Base-by-base conservation (phyloP, 1,284 basidiomycete genomes). In the Rhodotorula sp. region DNA sequence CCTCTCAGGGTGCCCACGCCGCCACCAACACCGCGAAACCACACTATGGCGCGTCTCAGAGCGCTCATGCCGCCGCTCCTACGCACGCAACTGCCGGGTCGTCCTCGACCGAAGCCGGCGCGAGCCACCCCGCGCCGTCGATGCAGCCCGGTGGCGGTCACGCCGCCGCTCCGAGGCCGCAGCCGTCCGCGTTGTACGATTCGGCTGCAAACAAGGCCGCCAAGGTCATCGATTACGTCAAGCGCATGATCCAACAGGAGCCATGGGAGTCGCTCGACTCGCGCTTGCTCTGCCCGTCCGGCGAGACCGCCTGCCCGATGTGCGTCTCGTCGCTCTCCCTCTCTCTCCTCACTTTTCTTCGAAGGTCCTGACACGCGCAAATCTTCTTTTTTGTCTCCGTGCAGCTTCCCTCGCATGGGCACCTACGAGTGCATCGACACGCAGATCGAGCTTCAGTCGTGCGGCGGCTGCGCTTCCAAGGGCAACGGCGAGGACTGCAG, bases 401-500 rank as follows among this genome's bases (percentile, higher is more conserved):
- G 15, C 60, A 74, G 72, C 47, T 74, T 74, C 67, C 72, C 72
- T 21, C 67, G 72, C 50, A 67, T 69, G 65, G 72, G 72, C 21
- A 71, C 70, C 31, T 83, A 80, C 78, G 83, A 84, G 70, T 84
- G 83, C 75, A 67, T 83, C 74, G 81, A 84, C 77, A 77, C 77
- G 57, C 57, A 70, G 19, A 77, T 74, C 28, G 81, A 82, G 71
- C 79, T 83, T 66, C 80, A 83, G 67, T 79, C 60, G 5, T 92
- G 90, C 80, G 90, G 90, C 77, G 91, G 91, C 52, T 92, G 54
- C 54, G 54, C 54, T 28, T 84, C 86, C 6, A 81, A 84, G 49
- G 86, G 87, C 43, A 79, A 83, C 61, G 90, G 90, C 54, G 83
- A 86, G 78, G 89, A 92, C 80, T 92, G 90, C 79, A 80, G 72